Evolutionary conservation across 2,329 filamentous ascomycete species (phyloP), one percentile per base, ranked within the genome.

Genomic region (Colletotrichum paranaense): DNA sequence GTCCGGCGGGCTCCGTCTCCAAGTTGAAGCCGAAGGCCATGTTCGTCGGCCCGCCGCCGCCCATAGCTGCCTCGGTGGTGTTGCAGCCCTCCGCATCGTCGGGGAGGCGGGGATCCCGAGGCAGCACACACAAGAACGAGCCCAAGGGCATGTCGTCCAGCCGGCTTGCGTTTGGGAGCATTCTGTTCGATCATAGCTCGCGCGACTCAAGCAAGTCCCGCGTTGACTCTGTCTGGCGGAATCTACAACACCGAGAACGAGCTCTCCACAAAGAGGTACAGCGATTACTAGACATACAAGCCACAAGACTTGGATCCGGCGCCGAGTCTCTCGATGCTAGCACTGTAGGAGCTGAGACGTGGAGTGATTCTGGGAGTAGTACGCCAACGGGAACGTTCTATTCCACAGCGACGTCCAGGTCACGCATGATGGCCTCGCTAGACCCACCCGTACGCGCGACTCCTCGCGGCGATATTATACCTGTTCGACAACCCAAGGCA

Each of bases 401-500:
- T 68, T 84, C 85, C 1, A 81, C 81, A 3, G 78, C 80, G 11
- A 82, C 73, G 0, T 82, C 84, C 35, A 82, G 81, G 52, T 84
- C 84, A 3, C 83, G 80, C 19, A 83, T 85, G 81, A 74, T 77
- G 28, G 84, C 78, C 66, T 84, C 82, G 0, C 78, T 92, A 63
- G 85, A 86, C 49, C 78, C 83, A 1, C 81, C 82, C 0, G 79
- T 81, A 2, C 79, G 78, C 6, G 81, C 84, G 0, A 84, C 82
- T 0, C 76, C 82, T 1, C 80, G 84, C 5, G 87, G 86, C 9
- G 84, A 84, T n/a, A 83, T 92, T 58, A 85, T 91, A n/a, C 91
- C 90, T 1, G 88, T 91, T 49, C 88, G 87, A 32, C 90, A 92
- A 75, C 90, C 90, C 0, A 84, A 84, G 35, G 75, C 76, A 19